Conservation (phyloP, 2,329 filamentous ascomycete species). For the Fusarium sp. region DNA sequence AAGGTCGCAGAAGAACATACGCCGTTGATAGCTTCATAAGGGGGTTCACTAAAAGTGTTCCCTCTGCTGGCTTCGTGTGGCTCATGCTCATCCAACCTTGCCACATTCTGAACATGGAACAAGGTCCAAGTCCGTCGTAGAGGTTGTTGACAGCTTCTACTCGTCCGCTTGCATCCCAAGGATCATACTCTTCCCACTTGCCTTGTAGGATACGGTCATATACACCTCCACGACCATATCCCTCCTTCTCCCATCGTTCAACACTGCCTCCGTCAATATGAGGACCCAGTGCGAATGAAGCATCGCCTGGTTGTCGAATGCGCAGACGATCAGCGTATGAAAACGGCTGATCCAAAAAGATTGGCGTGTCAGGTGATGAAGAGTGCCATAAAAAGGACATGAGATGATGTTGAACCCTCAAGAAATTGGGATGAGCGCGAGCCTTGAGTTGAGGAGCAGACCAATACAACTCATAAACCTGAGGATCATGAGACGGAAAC, state of each 20-base stretch:
- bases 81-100: conserved; percentile 92
- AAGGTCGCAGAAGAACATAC: conserved; percentile 85
- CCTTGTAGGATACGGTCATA: conserved; percentile 81
- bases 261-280: conserved; percentile 80
- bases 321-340: conserved; percentile 78
- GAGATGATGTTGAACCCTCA: conserved; percentile 69
- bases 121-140: conserved; percentile 84
- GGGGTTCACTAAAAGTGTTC: conserved; percentile 85
- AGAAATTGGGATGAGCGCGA: conserved; percentile 72
- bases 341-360: conserved; percentile 66
- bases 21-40: conserved; percentile 79
- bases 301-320: conserved; percentile 77
- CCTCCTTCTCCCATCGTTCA: conserved; percentile 77
- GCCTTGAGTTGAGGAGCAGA: conserved; percentile 74
- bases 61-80: conserved; percentile 76
- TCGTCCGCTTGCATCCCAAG: conserved; percentile 80
- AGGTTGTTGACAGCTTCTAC: conserved; percentile 76
- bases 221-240: conserved; percentile 73
- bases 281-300: conserved; percentile 76
- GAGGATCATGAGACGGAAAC: conserved; percentile 73
- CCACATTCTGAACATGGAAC: conserved; percentile 86
- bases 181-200: conserved; percentile 82
- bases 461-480: conserved; percentile 83
- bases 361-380: conserved; percentile 57
- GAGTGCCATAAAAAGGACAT: conserved; percentile 70